Evolutionary conservation across 2,329 filamentous ascomycete species (phyloP), one percentile per base, ranked within the genome.

Genomic region (Phyllosticta paracitricarpa): DNA sequence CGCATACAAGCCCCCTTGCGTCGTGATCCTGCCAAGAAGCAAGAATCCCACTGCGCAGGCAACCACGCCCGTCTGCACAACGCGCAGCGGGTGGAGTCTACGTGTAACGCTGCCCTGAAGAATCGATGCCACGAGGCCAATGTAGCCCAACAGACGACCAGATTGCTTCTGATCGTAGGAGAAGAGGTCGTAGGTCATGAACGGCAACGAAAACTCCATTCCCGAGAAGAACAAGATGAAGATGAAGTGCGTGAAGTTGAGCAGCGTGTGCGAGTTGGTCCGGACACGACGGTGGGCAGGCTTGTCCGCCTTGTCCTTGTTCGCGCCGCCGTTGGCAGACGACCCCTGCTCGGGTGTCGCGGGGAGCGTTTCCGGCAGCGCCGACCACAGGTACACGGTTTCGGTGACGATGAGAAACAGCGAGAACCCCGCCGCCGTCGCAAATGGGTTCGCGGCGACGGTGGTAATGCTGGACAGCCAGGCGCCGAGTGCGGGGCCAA

Each of bases 161-260:
- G 95, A 96, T 58, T 90, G 83, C 53, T 85, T 83, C 0, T 91
- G 88, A 10, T 81, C 84, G 71, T 94, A 95, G 8, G 83, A 83
- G 73, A 97, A 97, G 54, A 99, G 83, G 59, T 96, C 93, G 69
- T 94, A 96, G 0, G 93, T 97, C 85, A 99, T 92, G 73, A 99
- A 99, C 0, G 94, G 92, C 2, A 99, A 82, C 0, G 91, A 96
- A 74, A 96, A 97, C 72, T 99, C 94, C 88, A 99, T 93, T 63
- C 94, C 94, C 2, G 91, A 96, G 77, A 99, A 99, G 76, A 96
- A 96, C 12, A 99, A 85, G 63, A 99, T 85, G 75, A 99, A 99
- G 55, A 87, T 77, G 70, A 97, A 88, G 75, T 99, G 94, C 0
- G 90, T 86, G 1, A 87, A 76, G 72, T 97, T 97, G 55, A 99